These are phyloP conservation scores for Chionographis japonica DNA, from an alignment of 106 monocot species.

Conservation along the genomic window DNA sequence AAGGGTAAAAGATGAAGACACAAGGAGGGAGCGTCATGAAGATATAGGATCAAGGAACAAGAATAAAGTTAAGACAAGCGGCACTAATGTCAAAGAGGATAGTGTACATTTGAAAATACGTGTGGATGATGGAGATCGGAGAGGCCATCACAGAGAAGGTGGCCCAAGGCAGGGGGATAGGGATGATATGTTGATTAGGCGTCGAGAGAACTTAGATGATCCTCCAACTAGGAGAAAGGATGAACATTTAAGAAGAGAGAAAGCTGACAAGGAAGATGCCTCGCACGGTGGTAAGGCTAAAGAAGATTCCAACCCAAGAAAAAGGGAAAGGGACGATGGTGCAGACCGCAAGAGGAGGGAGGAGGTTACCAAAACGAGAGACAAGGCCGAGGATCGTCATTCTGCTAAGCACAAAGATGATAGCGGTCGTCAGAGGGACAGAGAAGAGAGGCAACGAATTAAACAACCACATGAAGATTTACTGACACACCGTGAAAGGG, in stretches of 20 bases:
- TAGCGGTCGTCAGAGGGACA: constrained; percentile 53
- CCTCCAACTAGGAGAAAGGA: constrained; percentile 51
- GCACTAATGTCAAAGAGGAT: constrained; percentile 49
- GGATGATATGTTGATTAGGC: constrained; percentile 37
- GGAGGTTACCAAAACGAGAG: constrained; percentile 36
- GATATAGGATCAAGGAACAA: constrained; percentile 47
- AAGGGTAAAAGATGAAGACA: constrained; percentile 62
- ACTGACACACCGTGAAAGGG: constrained; percentile 48
- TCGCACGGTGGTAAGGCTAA: constrained; percentile 40
- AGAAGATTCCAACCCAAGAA: constrained; percentile 39
- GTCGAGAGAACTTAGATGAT: constrained; percentile 43
- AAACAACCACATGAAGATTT: constrained; percentile 55
- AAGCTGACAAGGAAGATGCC: constrained; percentile 44
- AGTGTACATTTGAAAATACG: constrained; percentile 44
- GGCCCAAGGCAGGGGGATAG: constrained; percentile 42
- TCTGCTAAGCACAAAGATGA: constrained; percentile 64
- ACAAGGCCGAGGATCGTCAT: constrained; percentile 46
- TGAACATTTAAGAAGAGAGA: constrained; percentile 57
- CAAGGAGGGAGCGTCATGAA: constrained; percentile 28
- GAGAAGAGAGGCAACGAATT: constrained; percentile 61
- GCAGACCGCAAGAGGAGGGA: constrained; percentile 54
- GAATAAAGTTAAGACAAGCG: constrained; percentile 38
- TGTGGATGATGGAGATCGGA: constrained; percentile 68
- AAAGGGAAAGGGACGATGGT: constrained; percentile 48
- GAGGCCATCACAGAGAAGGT: constrained; percentile 35